Evolutionary conservation across 1,284 basidiomycete species (phyloP).

Genomic region (Apiotrichum brassicae): DNA sequence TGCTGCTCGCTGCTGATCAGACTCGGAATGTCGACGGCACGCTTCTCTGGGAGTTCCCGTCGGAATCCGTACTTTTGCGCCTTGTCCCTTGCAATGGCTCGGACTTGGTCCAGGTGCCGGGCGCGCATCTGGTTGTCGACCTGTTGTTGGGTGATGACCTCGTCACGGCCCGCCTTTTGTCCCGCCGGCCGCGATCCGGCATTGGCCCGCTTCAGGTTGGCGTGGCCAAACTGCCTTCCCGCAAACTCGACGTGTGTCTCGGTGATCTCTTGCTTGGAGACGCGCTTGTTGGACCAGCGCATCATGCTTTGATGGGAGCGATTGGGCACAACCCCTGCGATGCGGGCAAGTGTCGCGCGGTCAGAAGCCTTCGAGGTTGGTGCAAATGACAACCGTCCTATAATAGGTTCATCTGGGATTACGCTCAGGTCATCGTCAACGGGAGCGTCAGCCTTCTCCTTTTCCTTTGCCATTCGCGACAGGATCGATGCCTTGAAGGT

Average conservation of each 20-base stretch:
- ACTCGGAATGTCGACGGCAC: conserved; percentile 17
- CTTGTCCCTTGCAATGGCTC: conserved; percentile 14
- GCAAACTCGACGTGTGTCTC: conserved; percentile 33
- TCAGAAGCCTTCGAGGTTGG: not conserved
- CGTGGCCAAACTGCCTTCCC: conserved; percentile 26
- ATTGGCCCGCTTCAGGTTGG: conserved; percentile 18
- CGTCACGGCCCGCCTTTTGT: conserved; percentile 28
- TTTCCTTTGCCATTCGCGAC: not conserved
- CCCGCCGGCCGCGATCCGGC: conserved; percentile 28
- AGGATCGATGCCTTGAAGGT: not conserved
- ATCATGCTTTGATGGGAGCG: conserved; percentile 20
- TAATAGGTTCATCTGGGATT: conserved; percentile 1
- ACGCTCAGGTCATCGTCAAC: conserved; percentile 24
- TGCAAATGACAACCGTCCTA: not conserved
- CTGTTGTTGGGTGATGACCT: conserved; percentile 13
- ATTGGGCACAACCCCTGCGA: no score
- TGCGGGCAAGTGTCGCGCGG: not conserved
- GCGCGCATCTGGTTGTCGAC: conserved; percentile 15
- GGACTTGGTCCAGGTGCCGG: conserved; percentile 19
- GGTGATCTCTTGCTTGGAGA: conserved; percentile 15
- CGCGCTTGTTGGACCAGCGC: conserved; percentile 18
- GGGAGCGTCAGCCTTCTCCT: not conserved
- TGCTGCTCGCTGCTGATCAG: conserved; percentile 1
- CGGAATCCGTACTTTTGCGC: conserved; percentile 25
- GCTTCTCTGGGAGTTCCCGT: conserved; percentile 22